Evolutionary conservation across 192 early-diverging fungal genomes (phyloP), one percentile per base, ranked within the genome.

Genomic region (Linnemannia exigua): DNA sequence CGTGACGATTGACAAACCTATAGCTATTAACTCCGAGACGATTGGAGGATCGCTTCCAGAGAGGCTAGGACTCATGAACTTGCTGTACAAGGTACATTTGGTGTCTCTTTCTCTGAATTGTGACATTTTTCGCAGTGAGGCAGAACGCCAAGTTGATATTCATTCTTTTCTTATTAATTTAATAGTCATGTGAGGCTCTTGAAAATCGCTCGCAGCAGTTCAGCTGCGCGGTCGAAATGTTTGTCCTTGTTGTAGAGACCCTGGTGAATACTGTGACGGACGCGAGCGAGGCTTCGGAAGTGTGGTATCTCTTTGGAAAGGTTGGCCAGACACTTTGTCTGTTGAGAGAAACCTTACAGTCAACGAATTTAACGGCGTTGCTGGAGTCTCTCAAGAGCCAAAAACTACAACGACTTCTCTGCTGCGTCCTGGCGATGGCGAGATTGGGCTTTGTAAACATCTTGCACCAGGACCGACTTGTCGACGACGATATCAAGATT

Each of bases 31-130:
- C 31, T 38, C 74, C 22, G 79, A 76, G 17, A 68, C 72, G 8
- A 83, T 89, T 38, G 80, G 79, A 33, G 81, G 84, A 6, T 79
- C 88, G 11, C n/a, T 89, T n/a, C 76, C 85, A 12, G 82, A 88
- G 74, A 74, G 77, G 14, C n/a, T 82, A 35, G 81, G 81, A 48
- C 80, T 87, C 38, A 80, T 90, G 79, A 50, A 25, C 0, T 33
- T 90, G 33, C 63, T 90, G 12, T 88, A 88, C 63, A 88, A 88
- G 79, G 89, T 87, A 75, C 17, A 31, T 25, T 11, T 14, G 9
- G 28, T 14, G 11, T 63, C 58, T 0, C 2, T 31, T 22, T 25
- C n/a, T 20, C 52, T 54, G 52, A 14, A 31, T 14, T 41, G 8
- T n/a, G 35, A 8, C 16, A 38, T 20, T 9, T 7, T 33, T 25